Conservation (phyloP, 768 basidiomycete species). For the Hygrocybe punicea region DNA sequence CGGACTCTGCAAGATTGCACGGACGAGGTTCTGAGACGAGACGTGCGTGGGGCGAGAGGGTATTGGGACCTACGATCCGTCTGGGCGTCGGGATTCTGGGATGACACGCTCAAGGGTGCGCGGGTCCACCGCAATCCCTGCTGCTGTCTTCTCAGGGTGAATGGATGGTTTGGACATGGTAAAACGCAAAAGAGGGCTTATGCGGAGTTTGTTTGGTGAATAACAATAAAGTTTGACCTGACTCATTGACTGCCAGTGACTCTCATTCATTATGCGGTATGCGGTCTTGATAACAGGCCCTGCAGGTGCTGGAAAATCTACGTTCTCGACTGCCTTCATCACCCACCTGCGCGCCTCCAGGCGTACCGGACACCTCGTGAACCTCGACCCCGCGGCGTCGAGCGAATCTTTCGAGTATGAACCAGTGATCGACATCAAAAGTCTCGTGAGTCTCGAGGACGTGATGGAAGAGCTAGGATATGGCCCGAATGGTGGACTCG, state of each 20-base stretch:
- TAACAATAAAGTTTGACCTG: background rate
- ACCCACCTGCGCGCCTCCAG: slow-evolving; percentile 83
- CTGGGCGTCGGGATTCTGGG: slow-evolving; percentile 74
- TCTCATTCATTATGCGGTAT: slow-evolving; percentile 64
- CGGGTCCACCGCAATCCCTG: slow-evolving; percentile 85
- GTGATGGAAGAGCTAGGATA: slow-evolving; percentile 94
- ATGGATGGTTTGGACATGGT: slow-evolving; percentile 76
- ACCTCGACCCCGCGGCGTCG: slow-evolving; percentile 93
- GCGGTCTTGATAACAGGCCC: slow-evolving; percentile 91
- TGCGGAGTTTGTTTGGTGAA: slow-evolving; percentile 3
- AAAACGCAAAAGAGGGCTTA: no score
- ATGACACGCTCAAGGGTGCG: slow-evolving; percentile 84
- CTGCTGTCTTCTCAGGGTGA: slow-evolving; percentile 60
- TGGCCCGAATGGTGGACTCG: slow-evolving; percentile 94
- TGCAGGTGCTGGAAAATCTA: slow-evolving; percentile 96
- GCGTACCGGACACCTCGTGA: slow-evolving; percentile 87
- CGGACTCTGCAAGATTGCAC: slow-evolving; percentile 53
- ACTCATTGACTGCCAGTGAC: background rate
- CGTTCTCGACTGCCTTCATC: slow-evolving; percentile 83
- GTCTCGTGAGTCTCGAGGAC: slow-evolving; percentile 88
- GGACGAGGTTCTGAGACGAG: background rate
- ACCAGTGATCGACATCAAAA: slow-evolving; percentile 90
- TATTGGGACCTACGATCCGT: slow-evolving; percentile 70
- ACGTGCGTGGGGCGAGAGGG: slow-evolving; percentile 11
- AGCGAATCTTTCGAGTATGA: slow-evolving; percentile 83